Percentiles rank a stretch among this genome's conserved stretches.
phyloP scores from a whole-genome alignment of 768 basidiomycete species.

The Pleurotus eryngii region DNA sequence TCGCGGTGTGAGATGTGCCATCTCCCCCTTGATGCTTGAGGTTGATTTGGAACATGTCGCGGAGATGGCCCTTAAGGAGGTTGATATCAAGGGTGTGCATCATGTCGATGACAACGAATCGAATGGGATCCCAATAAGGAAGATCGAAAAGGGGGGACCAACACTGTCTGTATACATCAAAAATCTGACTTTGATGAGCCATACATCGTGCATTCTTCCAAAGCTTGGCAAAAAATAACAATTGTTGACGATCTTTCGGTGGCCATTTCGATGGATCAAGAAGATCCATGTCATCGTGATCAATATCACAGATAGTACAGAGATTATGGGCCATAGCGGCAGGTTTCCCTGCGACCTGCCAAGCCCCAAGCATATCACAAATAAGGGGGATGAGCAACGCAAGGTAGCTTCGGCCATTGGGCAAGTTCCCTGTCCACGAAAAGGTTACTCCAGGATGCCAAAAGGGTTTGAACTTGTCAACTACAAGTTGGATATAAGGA shows the following conservation, averaged over 20 bases:
- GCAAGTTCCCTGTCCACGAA: conserved; percentile 15
- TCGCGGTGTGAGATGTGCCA: neutral
- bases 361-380: conserved; percentile 27
- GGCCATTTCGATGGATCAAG: conserved; percentile 24
- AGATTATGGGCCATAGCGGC: conserved; percentile 15
- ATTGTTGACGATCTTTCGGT: conserved; percentile 10
- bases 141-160: conserved; percentile 29
- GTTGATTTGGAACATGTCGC: conserved; percentile 20
- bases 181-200: conserved; percentile 14
- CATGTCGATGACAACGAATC: conserved; percentile 28
- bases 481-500: conserved; percentile 29
- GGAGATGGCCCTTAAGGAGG: conserved; percentile 27
- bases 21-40: neutral
- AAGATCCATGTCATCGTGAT: conserved; percentile 22
- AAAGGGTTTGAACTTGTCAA: conserved; percentile 28
- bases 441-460: conserved; percentile 28
- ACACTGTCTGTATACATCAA: conserved; percentile 20
- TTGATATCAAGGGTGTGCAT: conserved; percentile 42
- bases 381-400: conserved; percentile 22
- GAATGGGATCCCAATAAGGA: conserved; percentile 35
- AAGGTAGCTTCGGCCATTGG: conserved; percentile 11
- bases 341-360: conserved; percentile 23
- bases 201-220: conserved; percentile 19
- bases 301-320: conserved; percentile 25
- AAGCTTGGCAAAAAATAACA: conserved; percentile 12